A percentile compares a stretch with the other conserved stretches of the same genome.
Evolutionary conservation across 73 alveolate species (phyloP).

Genomic region (Breviolum minutum): DNA sequence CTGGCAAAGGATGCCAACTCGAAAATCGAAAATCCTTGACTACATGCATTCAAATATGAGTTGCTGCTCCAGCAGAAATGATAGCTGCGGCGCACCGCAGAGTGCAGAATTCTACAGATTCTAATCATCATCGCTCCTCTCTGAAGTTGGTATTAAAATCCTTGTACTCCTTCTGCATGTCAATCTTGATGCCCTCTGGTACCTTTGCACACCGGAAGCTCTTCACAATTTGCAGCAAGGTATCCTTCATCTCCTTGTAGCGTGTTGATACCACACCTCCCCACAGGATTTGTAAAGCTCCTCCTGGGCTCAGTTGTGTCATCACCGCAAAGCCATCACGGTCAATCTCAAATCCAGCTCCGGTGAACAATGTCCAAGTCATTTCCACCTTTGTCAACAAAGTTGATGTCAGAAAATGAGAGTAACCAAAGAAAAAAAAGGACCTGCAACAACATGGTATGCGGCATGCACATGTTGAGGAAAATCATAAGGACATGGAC

Average conservation of each 20-base stretch:
- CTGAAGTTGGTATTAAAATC: slow-evolving; percentile 40
- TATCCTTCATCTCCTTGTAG: slow-evolving; percentile 56
- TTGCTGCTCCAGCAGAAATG: slow-evolving; percentile 8
- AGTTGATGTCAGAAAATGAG: too few species aligned
- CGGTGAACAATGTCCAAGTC: slow-evolving; percentile 48
- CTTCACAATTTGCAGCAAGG: slow-evolving; percentile 49
- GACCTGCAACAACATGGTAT: too few species aligned
- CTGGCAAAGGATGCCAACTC: not conserved
- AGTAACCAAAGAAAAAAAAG: too few species aligned
- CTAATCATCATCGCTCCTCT: not conserved
- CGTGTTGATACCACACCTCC: slow-evolving; percentile 70
- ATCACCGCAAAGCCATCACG: slow-evolving; percentile 55
- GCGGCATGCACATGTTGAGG: not conserved
- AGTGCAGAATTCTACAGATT: not conserved
- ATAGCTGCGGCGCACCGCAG: not conserved
- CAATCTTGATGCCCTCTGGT: slow-evolving; percentile 51
- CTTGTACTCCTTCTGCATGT: slow-evolving; percentile 50
- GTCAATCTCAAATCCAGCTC: slow-evolving; percentile 61
- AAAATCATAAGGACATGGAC: not conserved
- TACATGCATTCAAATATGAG: slow-evolving; percentile 1
- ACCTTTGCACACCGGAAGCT: slow-evolving; percentile 64
- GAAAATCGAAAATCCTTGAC: slow-evolving; percentile 34
- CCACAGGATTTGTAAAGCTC: slow-evolving; percentile 34
- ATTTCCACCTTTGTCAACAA: not conserved
- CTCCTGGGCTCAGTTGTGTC: slow-evolving; percentile 44